Evolutionary conservation across 2,329 filamentous ascomycete species (phyloP).

Genomic region (Claviceps humidiphila): DNA sequence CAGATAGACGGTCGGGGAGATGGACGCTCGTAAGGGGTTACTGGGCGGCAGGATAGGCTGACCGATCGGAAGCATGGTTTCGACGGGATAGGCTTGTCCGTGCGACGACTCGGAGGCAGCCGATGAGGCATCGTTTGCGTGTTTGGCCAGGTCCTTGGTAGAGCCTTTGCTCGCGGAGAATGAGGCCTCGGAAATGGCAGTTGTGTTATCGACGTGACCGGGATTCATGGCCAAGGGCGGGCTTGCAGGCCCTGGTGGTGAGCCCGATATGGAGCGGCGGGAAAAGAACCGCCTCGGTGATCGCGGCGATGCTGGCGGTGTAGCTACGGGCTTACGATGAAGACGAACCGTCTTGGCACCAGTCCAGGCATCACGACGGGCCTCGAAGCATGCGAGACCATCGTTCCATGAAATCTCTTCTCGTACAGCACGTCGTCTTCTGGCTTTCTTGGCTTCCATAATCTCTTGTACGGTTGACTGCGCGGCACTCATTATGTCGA

Average conservation of each 20-base stretch:
- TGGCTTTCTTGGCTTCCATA: constrained; percentile 37
- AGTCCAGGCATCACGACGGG: constrained; percentile 73
- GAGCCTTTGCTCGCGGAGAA: constrained; percentile 29
- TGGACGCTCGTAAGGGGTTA: constrained; percentile 66
- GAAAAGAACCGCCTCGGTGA: constrained; percentile 38
- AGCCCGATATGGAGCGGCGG: constrained; percentile 30
- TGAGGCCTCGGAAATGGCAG: constrained; percentile 28
- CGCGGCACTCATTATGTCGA: constrained; percentile 35
- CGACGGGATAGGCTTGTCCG: constrained; percentile 32
- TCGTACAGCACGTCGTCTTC: constrained; percentile 41
- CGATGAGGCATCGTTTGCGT: constrained; percentile 21
- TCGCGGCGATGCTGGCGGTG: constrained; percentile 30
- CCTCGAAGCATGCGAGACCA: constrained; percentile 67
- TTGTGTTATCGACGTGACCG: constrained; percentile 19
- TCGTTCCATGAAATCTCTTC: constrained; percentile 66
- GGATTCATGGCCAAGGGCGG: constrained; percentile 13
- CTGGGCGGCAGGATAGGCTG: constrained; percentile 57
- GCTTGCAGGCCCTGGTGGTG: constrained; percentile 19
- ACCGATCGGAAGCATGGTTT: constrained; percentile 57
- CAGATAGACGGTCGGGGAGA: constrained; percentile 59
- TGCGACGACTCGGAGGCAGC: constrained; percentile 12
- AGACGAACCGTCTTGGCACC: constrained; percentile 51
- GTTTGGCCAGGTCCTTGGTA: constrained; percentile 18
- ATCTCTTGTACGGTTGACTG: constrained; percentile 28
- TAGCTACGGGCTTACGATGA: constrained; percentile 30